A percentile compares a stretch with the other conserved stretches of the same genome.
These are phyloP conservation scores for Arabidopsis hybrid DNA, from an alignment of 441 rosid genomes.

Conservation along the genomic window DNA sequence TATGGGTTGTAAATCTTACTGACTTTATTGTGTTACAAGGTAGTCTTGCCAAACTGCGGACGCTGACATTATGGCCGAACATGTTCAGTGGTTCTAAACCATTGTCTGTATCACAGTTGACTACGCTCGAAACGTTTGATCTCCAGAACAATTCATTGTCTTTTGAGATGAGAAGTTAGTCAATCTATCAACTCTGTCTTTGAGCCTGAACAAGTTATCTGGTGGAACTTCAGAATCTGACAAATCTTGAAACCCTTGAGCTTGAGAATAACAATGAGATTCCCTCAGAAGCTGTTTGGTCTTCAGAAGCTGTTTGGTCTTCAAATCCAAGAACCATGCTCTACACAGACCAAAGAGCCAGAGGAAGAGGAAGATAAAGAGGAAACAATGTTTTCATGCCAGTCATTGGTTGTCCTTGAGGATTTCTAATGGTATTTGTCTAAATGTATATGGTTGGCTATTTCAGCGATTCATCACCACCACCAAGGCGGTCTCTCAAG, in stretches of 20 bases:
- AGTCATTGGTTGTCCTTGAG: no score
- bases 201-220: slow-evolving; percentile 17
- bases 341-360: no score
- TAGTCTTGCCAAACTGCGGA: slow-evolving; percentile 33
- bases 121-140: slow-evolving; percentile 30
- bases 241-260: slow-evolving; percentile 19
- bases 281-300: slow-evolving; percentile 32
- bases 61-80: slow-evolving; percentile 33
- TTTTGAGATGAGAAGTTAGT: slow-evolving; percentile 38
- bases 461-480: no score
- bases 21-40: slow-evolving; percentile 19
- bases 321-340: no score
- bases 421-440: no score
- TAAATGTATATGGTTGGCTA: no score
- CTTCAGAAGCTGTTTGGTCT: slow-evolving; percentile 24
- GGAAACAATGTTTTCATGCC: no score
- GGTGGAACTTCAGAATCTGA: slow-evolving; percentile 33
- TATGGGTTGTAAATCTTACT: not conserved
- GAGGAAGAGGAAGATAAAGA: no score
- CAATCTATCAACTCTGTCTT: slow-evolving; percentile 31
- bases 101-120: slow-evolving; percentile 34
- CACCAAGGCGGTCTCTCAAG: slow-evolving; percentile 40
- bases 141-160: slow-evolving; percentile 31
- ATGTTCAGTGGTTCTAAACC: slow-evolving; percentile 44
- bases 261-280: slow-evolving; percentile 25